Evolutionary conservation across 2,329 filamentous ascomycete species (phyloP).

Genomic region (Paracoccidioides brasiliensis): DNA sequence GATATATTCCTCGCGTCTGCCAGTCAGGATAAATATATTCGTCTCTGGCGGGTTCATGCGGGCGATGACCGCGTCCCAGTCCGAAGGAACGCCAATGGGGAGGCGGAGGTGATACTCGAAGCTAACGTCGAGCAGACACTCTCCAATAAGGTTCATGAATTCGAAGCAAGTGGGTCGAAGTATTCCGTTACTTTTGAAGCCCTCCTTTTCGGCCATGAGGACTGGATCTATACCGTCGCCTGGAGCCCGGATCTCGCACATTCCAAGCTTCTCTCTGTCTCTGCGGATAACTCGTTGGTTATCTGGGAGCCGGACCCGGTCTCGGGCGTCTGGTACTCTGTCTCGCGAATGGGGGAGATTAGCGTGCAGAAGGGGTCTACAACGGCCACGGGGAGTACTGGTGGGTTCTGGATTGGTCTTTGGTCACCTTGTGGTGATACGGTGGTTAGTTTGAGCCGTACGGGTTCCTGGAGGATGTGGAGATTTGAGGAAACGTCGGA

Average conservation of each 20-base stretch:
- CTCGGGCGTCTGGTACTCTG: slow-evolving; percentile 85
- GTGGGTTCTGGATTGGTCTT: slow-evolving; percentile 90
- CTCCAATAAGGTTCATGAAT: slow-evolving; percentile 76
- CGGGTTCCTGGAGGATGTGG: slow-evolving; percentile 90
- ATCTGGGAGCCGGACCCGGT: slow-evolving; percentile 78
- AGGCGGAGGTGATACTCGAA: slow-evolving; percentile 16
- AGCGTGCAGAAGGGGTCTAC: slow-evolving; percentile 91
- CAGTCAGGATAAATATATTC: slow-evolving; percentile 94
- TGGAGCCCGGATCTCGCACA: slow-evolving; percentile 51
- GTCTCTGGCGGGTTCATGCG: slow-evolving; percentile 74
- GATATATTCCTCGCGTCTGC: slow-evolving; percentile 81
- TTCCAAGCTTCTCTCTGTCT: slow-evolving; percentile 70
- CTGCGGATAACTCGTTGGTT: slow-evolving; percentile 86
- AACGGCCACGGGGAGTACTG: slow-evolving; percentile 87
- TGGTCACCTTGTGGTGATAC: slow-evolving; percentile 69
- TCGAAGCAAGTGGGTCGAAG: slow-evolving; percentile 48
- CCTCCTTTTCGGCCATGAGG: slow-evolving; percentile 83
- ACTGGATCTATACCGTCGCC: slow-evolving; percentile 87
- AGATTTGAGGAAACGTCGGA: slow-evolving; percentile 47
- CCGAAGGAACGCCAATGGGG: slow-evolving; percentile 21
- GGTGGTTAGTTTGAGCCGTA: slow-evolving; percentile 73
- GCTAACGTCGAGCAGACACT: slow-evolving; percentile 50
- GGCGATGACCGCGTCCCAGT: slow-evolving; percentile 51
- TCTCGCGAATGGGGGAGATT: slow-evolving; percentile 77
- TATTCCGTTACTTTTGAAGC: slow-evolving; percentile 89